phyloP scores from a whole-genome alignment of 140 eudicot species.

The Ambrosia hybrid region DNA sequence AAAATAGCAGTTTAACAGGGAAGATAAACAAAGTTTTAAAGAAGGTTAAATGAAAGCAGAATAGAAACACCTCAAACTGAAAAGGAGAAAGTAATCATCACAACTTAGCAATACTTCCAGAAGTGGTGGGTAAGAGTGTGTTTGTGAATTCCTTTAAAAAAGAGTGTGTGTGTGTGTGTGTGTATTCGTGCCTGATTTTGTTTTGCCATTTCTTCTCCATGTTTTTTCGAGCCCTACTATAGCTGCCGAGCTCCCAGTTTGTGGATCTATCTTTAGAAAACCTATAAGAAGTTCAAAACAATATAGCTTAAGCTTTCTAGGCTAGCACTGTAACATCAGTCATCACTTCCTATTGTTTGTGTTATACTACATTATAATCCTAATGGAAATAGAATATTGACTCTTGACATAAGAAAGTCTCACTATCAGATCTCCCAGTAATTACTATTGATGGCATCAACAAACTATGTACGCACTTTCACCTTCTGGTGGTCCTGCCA shows the following conservation, averaged over 20 bases:
- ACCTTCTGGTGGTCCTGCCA: background rate
- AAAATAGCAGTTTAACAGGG: background rate
- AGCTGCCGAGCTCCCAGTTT: background rate
- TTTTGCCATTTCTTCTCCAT: background rate
- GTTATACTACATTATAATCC: background rate
- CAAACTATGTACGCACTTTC: background rate
- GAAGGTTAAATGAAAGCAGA: background rate
- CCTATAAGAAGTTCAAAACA: too few relatives aligned
- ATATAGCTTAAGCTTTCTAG: background rate
- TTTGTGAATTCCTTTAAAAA: too few relatives aligned
- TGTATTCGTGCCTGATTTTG: background rate
- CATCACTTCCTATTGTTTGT: background rate
- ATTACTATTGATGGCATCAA: background rate
- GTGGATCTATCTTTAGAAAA: too few relatives aligned
- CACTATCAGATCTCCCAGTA: background rate
- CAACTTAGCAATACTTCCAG: background rate
- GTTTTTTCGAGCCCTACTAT: background rate
- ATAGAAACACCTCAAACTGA: background rate
- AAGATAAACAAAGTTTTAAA: background rate
- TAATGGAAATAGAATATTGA: background rate
- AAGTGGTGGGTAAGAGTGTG: background rate
- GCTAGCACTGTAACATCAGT: background rate
- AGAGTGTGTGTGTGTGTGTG: background rate
- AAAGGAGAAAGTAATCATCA: background rate
- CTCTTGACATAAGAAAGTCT: background rate